phyloP scores from a whole-genome alignment of 2,329 filamentous ascomycete species.

The Curvularia sp. region DNA sequence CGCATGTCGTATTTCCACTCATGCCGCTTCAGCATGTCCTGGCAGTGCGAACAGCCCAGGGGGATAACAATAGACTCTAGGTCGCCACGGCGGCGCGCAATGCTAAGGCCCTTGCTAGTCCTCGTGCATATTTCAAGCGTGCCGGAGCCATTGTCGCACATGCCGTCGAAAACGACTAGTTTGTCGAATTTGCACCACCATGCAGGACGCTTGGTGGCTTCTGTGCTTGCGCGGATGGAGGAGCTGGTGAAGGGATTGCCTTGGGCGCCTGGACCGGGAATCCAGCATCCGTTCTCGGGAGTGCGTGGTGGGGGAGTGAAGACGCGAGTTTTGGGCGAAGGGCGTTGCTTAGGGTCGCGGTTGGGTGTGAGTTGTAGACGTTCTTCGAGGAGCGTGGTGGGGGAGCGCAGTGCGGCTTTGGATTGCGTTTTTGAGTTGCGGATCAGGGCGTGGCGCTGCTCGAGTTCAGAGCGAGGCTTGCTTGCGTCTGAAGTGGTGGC shows the following conservation, averaged over 20 bases:
- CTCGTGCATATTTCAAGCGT: constrained; percentile 30
- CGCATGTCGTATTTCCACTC: constrained; percentile 48
- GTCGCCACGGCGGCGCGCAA: constrained; percentile 40
- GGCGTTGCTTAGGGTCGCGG: constrained; percentile 14
- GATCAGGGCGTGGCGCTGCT: constrained; percentile 40
- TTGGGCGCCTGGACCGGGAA: constrained; percentile 36
- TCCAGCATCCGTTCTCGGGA: constrained; percentile 38
- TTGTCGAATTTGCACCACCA: constrained; percentile 49
- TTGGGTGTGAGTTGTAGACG: constrained; percentile 33
- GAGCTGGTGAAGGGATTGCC: constrained; percentile 35
- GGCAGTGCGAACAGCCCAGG: constrained; percentile 42
- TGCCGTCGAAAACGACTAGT: constrained; percentile 44
- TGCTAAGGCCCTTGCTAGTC: constrained; percentile 41
- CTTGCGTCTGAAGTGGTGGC: constrained; percentile 6
- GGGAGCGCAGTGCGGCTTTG: constrained; percentile 41
- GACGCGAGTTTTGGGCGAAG: constrained; percentile 28
- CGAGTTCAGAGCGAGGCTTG: constrained; percentile 43
- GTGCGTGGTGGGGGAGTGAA: constrained; percentile 40
- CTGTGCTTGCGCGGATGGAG: constrained; percentile 38
- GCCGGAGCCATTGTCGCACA: constrained; percentile 22
- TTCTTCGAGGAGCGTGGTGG: constrained; percentile 41
- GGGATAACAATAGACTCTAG: constrained; percentile 42
- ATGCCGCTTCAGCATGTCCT: constrained; percentile 42
- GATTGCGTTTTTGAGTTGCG: constrained; percentile 41
- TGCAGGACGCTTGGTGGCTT: constrained; percentile 29